Base-by-base conservation (phyloP, 1,284 basidiomycete species). In the Microbotryum violaceum region DNA sequence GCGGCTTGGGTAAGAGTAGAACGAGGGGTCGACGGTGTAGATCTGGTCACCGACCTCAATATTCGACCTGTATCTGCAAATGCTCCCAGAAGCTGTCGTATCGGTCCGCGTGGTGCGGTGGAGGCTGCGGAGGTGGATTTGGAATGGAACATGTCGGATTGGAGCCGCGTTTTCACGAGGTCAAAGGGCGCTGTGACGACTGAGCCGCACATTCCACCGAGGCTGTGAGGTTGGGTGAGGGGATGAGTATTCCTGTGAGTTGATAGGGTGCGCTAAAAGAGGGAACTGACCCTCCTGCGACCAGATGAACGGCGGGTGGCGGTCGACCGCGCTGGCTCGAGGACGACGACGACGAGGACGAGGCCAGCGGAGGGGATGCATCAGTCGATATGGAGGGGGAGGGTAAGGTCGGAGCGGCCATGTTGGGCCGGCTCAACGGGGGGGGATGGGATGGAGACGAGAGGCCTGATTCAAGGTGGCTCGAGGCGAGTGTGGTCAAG, bases 181-280 rank as follows among this genome's bases (percentile, higher is more conserved):
- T 99, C 94, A 70, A 98, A 92, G 0, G 94, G 94, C 45, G 91
- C 91, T 0, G 94, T 99, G 10, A 97, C 87, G 68, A 96, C 89
- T 12, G 92, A 92, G 50, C 94, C 96, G 73, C 91, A 91, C 93
- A 98, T 97, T 27, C 94, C 94, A 21, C 94, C 96, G 12, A 94
- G 79, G 33, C 93, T 94, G 68, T 10, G n/a, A 2, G 20, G 31
- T 49, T 21, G 49, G 46, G 61, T 47, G 61, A 59, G 21, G 20
- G 27, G n/a, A 45, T 50, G 59, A 54, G 55, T 45, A 29, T 56
- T 51, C 51, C 10, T 16, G 45, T 7, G 25, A 42, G 45, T 42
- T 42, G 37, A 18, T 4, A 14, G 6, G 37, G 37, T 37, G 21
- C 20, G 56, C 25, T 31, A 37, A 14, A 33, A 23, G 45, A 23